phyloP scores from a whole-genome alignment of 306 rosid genomes.

The Abrus precatorius region DNA sequence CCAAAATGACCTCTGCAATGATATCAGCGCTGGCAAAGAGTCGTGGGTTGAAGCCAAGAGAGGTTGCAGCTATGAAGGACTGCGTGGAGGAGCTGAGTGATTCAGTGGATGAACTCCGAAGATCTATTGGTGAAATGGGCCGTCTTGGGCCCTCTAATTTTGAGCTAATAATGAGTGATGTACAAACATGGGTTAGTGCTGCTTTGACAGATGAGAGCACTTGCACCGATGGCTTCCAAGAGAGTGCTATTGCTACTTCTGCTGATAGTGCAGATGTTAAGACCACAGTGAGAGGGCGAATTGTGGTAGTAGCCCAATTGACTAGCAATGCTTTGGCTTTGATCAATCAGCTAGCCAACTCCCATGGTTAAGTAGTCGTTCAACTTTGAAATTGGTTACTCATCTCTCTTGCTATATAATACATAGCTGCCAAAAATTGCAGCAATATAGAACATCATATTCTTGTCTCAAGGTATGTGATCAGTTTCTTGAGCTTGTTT shows the following conservation, averaged over 20 bases:
- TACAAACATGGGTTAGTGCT: constrained; percentile 84
- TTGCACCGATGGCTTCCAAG: constrained; percentile 72
- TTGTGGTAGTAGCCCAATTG: constrained; percentile 62
- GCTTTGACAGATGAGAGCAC: constrained; percentile 80
- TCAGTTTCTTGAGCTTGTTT: no score
- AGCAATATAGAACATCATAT: no score
- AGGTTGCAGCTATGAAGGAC: constrained; percentile 69
- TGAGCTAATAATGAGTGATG: constrained; percentile 57
- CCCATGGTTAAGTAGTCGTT: not conserved
- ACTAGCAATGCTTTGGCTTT: constrained; percentile 89
- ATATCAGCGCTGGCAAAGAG: constrained; percentile 52
- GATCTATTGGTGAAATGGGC: constrained; percentile 66
- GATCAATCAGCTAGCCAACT: constrained; percentile 64
- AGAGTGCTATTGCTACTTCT: not conserved
- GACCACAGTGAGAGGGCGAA: constrained; percentile 47
- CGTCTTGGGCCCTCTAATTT: constrained; percentile 44
- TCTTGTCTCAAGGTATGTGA: not conserved
- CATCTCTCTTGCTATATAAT: no score
- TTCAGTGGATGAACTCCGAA: constrained; percentile 62
- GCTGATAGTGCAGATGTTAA: constrained; percentile 36
- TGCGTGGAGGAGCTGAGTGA: constrained; percentile 74
- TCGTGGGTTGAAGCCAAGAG: constrained; percentile 54
- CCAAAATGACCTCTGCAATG: constrained; percentile 54
- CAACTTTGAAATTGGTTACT: no score
- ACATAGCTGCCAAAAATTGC: no score